Base-by-base conservation (phyloP, 2,329 filamentous ascomycete genomes). In the Apiospora rasikravindrae region DNA sequence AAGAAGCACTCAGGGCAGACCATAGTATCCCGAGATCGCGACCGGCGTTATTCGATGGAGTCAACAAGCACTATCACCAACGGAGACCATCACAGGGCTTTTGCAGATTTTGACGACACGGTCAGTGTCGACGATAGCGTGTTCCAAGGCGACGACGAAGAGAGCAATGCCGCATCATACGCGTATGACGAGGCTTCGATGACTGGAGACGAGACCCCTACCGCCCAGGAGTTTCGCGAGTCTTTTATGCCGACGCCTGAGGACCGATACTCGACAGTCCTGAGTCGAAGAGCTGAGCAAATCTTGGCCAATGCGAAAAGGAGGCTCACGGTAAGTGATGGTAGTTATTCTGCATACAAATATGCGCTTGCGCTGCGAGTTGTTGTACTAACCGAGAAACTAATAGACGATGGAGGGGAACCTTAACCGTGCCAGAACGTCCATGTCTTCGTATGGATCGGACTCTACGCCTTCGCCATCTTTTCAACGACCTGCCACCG, bases 241-340 rank as follows among this genome's bases (percentile, higher is more conserved):
- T 79, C 72, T 75, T 73, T 77, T 73, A 82, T 75, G 40, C 73
- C 75, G 51, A 74, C 73, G 74, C 75, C 91, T 71, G 89, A 91
- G 71, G 89, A 93, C 71, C 86, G 88, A 64, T 90, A 92, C 77
- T 94, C 94, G 4, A 94, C 93, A 68, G 91, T 93, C 33, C 84
- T 97, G 74, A 96, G 94, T 81, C 91, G 92, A 76, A 90, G 94
- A 77, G 95, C 95, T 1, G 95, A 98, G 80, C 88, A 95, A 78
- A 98, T 98, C 79, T 87, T 98, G 71, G 94, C 95, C 71, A 98
- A 97, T 82, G 96, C 96, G 44, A 98, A 98, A 84, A 92, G 91
- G 81, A 89, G 95, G 77, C 86, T 98, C 73, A 96, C 94, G 79
- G 94, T 97, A 87, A 81, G 93, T 83, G 49, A 7, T 47, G 57